These are phyloP conservation scores for Pseudogymnoascus sp. DNA, from an alignment of 2,329 filamentous ascomycete species.

Conservation along the genomic window DNA sequence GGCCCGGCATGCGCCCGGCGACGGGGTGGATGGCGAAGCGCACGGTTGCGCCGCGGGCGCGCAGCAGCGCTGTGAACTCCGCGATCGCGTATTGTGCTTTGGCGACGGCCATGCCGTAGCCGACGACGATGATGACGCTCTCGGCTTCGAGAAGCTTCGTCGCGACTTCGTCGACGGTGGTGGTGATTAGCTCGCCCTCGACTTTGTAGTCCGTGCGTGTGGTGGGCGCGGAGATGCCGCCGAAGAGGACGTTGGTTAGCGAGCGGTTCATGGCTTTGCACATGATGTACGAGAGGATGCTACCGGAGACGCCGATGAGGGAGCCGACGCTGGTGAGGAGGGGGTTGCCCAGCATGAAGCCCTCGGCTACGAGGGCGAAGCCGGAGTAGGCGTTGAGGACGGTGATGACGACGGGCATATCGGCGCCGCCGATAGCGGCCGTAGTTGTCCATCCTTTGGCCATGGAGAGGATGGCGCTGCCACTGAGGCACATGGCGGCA, in stretches of 20 bases:
- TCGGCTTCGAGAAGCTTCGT: constrained; percentile 70
- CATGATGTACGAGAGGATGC: constrained; percentile 79
- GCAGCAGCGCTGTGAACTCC: constrained; percentile 67
- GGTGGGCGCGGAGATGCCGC: constrained; percentile 62
- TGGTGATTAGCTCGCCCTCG: constrained; percentile 71
- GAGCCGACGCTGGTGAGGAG: constrained; percentile 79
- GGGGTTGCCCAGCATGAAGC: constrained; percentile 84
- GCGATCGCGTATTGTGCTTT: constrained; percentile 89
- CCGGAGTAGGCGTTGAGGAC: constrained; percentile 87
- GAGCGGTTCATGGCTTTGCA: constrained; percentile 90
- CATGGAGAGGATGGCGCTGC: constrained; percentile 72
- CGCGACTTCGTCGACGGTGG: constrained; percentile 71
- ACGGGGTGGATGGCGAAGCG: constrained; percentile 88
- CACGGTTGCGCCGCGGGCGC: constrained; percentile 70
- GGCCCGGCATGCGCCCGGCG: constrained; percentile 84
- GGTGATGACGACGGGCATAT: constrained; percentile 89
- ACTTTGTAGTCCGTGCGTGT: constrained; percentile 62
- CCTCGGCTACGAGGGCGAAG: constrained; percentile 83
- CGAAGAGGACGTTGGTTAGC: constrained; percentile 82
- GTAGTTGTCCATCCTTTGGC: constrained; percentile 83
- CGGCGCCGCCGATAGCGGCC: constrained; percentile 81
- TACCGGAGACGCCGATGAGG: constrained; percentile 80
- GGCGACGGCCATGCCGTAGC: constrained; percentile 90
- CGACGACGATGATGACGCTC: constrained; percentile 77
- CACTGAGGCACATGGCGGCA: constrained; percentile 68